Evolutionary conservation across 139 green algal genomes (phyloP).

Genomic region (Zygnema circumcarinatum): DNA sequence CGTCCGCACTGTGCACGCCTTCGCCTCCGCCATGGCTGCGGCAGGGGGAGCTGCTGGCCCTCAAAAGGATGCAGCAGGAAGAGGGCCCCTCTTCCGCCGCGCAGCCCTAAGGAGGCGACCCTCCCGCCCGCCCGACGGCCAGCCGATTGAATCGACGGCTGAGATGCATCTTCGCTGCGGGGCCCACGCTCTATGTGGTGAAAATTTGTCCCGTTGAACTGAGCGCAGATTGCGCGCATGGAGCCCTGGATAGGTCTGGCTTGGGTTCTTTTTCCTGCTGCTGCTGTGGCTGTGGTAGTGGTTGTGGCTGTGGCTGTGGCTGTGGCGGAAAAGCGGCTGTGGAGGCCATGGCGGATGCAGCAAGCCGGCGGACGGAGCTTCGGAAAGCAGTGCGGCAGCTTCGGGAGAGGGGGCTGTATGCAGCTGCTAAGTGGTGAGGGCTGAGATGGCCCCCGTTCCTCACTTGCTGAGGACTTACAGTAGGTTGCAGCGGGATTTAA

Average conservation of each 20-base stretch:
- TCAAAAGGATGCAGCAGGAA: conserved; percentile 26
- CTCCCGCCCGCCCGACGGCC: background rate
- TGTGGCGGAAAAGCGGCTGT: too few species aligned
- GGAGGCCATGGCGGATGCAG: background rate
- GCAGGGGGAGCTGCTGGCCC: background rate
- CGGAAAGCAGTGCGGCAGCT: background rate
- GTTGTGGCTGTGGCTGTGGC: too few species aligned
- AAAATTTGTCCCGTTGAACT: too few species aligned
- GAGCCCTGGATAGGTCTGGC: too few species aligned
- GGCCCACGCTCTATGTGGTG: too few species aligned
- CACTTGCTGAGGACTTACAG: background rate
- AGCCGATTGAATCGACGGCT: background rate
- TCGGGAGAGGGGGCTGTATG: background rate
- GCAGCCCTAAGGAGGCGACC: too few species aligned
- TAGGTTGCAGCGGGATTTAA: background rate
- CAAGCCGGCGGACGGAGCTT: background rate
- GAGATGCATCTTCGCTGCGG: too few species aligned
- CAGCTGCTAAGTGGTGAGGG: conserved; percentile 9
- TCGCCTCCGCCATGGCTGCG: conserved; percentile 83
- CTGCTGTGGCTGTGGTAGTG: too few species aligned
- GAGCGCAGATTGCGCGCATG: too few species aligned
- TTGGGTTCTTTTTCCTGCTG: too few species aligned
- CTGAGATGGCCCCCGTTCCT: background rate
- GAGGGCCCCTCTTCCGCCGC: too few species aligned
- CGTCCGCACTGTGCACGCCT: conserved; percentile 90